Evolutionary conservation across 2,329 filamentous ascomycete genomes (phyloP), one percentile per base, ranked within the genome.

Genomic region (Calonectria hawksworthii): DNA sequence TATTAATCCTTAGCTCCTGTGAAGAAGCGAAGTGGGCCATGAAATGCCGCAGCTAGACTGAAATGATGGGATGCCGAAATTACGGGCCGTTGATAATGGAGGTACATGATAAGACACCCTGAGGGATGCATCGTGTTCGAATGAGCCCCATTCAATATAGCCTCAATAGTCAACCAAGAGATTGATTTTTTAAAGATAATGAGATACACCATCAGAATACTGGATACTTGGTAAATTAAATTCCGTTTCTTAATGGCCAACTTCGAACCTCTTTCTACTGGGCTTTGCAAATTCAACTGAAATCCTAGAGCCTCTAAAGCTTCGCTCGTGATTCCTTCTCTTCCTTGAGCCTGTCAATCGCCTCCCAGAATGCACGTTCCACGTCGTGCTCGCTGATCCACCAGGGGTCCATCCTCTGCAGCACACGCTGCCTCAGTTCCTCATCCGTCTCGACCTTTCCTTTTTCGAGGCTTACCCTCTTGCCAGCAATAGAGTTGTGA

Each of bases 371-470:
- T 14, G 85, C 82, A 13, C 76, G 76, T 67, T 85, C 82, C 11
- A 88, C 87, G 78, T 89, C 86, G 78, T 89, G 87, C 75, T 88
- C 87, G 26, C 86, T 86, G 36, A 89, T 82, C 88, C 87, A 89
- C 21, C 78, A 82, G 7, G 84, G 83, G 70, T 87, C 83, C 3
- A 82, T 80, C 6, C 87, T 80, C 26, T 76, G 83, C 30, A 74
- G 80, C 76, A 88, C 84, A 68, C 85, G 80, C 0, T 76, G 50
- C 56, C 83, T 76, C 50, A 88, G 76, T 61, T 84, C 80, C 59
- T 84, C 83, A 32, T 89, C 86, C 7, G 84, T 85, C 75, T 86
- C 83, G 2, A 41, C 64, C 50, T 76, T 71, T 0, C 71, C 79
- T 52, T 78, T 76, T 47, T 75, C 81, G 2, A 83, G 71, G 10